Evolutionary conservation across 176 grass and related monocot species (phyloP), one percentile per base, ranked within the genome.

Genomic region (Carex myosuroides): DNA sequence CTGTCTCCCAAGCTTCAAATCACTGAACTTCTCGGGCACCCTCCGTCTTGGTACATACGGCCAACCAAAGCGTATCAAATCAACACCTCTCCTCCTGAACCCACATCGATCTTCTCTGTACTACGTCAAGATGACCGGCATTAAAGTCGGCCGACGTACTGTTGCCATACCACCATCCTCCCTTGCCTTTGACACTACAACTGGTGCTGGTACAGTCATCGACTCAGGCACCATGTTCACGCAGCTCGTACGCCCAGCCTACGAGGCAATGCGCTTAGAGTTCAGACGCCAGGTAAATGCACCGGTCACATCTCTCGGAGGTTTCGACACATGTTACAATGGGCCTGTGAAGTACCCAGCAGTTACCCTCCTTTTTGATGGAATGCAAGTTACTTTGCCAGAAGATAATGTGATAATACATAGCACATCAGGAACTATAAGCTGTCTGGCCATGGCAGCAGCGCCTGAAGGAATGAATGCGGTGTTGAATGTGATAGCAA

Each of bases 291-390:
- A 83, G 64, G 62, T 91, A 57, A 67, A 66, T 2, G 84, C 88
- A 11, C 83, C 87, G 0, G 66, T 85, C 53, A 86, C 84, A 17
- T 75, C 20, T 14, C 88, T 97, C 2, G 94, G 94, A 0, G 92
- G 94, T 56, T 94, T 97, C 65, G 92, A 97, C 85, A 97, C 94
- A 18, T 97, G 94, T 83, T 97, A 92, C 87, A 97, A 88, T 54
- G 87, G 62, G 20, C 84, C 67, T 5, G 80, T 85, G 13, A 56
- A 1, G 39, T 85, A 59, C 91, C 91, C 91, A 5, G 30, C 54
- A 48, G 3, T 97, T 1, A 86, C 83, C 57, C 79, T 94, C 55
- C 10, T 69, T 77, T 92, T 97, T 88, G 83, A 84, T 3, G 88
- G 90, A 13, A 89, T 84, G 35, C 39, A 84, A 64, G 88, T 97